Conservation (phyloP, 805 yeast genomes). For the Myxozyma melibiosi region DNA sequence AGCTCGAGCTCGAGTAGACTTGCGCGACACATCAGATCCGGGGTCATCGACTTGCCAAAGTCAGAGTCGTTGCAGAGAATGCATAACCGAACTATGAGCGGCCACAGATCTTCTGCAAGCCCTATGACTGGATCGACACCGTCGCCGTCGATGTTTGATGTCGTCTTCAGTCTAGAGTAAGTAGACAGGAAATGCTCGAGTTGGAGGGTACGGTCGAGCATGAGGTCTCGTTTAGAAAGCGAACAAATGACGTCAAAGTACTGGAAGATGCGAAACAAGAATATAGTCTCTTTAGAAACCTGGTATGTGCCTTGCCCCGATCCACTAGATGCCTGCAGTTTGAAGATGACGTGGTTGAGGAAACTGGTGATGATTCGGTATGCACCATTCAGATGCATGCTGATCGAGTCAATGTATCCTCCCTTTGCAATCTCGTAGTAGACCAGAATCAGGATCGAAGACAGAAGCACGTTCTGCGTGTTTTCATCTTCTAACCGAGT, state of each 20-base stretch:
- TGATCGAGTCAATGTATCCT: slow-evolving; percentile 28
- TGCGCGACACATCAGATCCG: slow-evolving; percentile 25
- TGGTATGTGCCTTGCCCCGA: not conserved
- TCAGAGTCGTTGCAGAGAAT: slow-evolving; percentile 30
- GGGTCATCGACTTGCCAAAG: slow-evolving; percentile 24
- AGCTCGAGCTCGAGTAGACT: slow-evolving; percentile 29
- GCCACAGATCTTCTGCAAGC: slow-evolving; percentile 31
- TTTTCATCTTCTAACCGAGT: slow-evolving; percentile 27
- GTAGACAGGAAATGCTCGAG: slow-evolving; percentile 28
- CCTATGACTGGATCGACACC: slow-evolving; percentile 33
- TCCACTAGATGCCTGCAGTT: slow-evolving; percentile 15
- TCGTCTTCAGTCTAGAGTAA: slow-evolving; percentile 16
- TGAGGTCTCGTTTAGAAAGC: slow-evolving; percentile 19
- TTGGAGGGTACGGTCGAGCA: slow-evolving; percentile 27
- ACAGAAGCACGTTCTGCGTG: slow-evolving; percentile 25
- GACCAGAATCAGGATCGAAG: slow-evolving; percentile 28
- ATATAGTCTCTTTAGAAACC: slow-evolving; percentile 27
- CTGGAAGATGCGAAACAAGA: slow-evolving; percentile 30
- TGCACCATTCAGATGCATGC: slow-evolving; percentile 31
- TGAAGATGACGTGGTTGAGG: slow-evolving; percentile 23
- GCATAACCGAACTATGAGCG: slow-evolving; percentile 30
- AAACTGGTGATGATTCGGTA: slow-evolving; percentile 29
- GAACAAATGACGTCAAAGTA: slow-evolving; percentile 33
- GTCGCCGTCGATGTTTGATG: slow-evolving; percentile 4
- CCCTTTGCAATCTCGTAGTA: slow-evolving; percentile 33